These are phyloP conservation scores for Colletotrichum chrysophilum DNA, from an alignment of 2,329 filamentous ascomycete genomes.

Conservation along the genomic window DNA sequence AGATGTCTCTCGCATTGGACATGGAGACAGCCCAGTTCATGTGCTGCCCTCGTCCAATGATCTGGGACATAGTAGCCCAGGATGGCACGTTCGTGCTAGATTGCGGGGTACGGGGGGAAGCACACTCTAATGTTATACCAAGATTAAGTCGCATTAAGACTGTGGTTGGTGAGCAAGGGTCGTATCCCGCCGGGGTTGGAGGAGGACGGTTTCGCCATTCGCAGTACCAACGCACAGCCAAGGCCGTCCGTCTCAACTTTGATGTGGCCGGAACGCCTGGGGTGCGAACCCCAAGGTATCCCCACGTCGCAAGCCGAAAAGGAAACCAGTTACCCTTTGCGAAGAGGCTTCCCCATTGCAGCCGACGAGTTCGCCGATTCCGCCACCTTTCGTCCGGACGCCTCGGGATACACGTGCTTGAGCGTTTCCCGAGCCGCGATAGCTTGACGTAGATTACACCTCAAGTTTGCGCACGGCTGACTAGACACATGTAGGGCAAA, in stretches of 20 bases:
- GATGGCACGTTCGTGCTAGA: neutral
- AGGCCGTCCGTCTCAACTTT: neutral
- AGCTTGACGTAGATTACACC: neutral
- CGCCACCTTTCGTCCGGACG: neutral
- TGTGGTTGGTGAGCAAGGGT: neutral
- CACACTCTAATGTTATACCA: neutral
- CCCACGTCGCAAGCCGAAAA: neutral
- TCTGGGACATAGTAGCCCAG: neutral
- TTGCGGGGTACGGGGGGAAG: neutral
- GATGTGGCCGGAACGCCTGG: neutral
- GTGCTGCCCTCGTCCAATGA: neutral
- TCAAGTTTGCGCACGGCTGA: neutral
- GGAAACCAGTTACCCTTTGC: neutral
- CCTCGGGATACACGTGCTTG: neutral
- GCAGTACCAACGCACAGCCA: neutral
- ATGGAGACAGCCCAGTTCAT: neutral
- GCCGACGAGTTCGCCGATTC: neutral
- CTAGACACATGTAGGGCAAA: neutral
- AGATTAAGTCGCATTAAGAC: neutral
- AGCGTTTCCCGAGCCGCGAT: neutral
- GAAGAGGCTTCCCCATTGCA: neutral
- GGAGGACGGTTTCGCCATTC: neutral
- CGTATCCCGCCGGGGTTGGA: neutral
- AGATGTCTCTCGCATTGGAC: neutral
- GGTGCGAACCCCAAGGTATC: neutral